These are phyloP conservation scores for Globisporangium splendens DNA, from an alignment of 352 stramenopile genomes.

Conservation along the genomic window DNA sequence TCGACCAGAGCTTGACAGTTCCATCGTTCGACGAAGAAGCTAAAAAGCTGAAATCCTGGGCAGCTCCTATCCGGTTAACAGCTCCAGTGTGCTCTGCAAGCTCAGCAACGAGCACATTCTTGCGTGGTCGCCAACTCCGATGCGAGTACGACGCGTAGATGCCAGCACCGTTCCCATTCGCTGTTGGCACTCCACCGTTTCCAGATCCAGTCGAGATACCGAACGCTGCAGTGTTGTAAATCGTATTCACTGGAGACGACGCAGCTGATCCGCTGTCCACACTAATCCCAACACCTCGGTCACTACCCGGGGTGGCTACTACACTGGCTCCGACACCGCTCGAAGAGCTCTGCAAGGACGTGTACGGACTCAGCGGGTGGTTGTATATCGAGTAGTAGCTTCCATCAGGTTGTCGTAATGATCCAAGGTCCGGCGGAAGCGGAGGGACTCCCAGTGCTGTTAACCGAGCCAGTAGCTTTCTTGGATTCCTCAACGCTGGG, in stretches of 20 bases:
- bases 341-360: constrained; percentile 18
- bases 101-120: constrained; percentile 80
- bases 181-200: constrained; percentile 13
- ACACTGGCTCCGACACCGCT: constrained; percentile 4
- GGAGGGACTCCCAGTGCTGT: constrained; percentile 91
- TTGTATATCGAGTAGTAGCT: constrained; percentile 78
- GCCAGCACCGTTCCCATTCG: constrained; percentile 23
- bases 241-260: constrained; percentile 21
- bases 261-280: constrained; percentile 13
- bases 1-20: constrained; percentile 94
- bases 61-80: constrained; percentile 91
- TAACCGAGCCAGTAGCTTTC: constrained; percentile 89
- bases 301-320: constrained; percentile 19
- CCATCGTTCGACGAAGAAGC: constrained; percentile 95
- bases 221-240: constrained; percentile 16
- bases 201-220: constrained; percentile 9
- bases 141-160: constrained; percentile 36
- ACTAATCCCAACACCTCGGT: constrained; percentile 22
- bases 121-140: constrained; percentile 79
- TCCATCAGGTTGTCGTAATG: constrained; percentile 65
- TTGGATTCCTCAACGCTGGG: constrained; percentile 69
- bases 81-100: constrained; percentile 91
- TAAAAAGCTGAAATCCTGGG: constrained; percentile 95
- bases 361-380: constrained; percentile 66
- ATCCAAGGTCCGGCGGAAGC: constrained; percentile 88